Percentiles rank a stretch among this genome's conserved stretches.
These are phyloP conservation scores for Multifurca ochricompacta DNA, from an alignment of 768 basidiomycete species.

Conservation along the genomic window DNA sequence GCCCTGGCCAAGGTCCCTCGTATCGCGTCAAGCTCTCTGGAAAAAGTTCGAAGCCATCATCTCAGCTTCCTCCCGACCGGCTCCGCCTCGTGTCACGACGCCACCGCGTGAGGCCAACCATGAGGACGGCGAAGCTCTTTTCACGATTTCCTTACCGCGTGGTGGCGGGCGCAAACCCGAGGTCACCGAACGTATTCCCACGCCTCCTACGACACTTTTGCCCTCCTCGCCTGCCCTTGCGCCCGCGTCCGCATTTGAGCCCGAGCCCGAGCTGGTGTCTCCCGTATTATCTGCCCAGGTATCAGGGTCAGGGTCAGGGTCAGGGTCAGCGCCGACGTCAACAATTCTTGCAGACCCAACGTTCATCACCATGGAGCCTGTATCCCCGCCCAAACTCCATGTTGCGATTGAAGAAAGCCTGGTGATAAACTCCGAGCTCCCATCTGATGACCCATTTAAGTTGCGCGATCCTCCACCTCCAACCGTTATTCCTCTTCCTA, in stretches of 20 bases:
- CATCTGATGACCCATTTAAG: slow-evolving; percentile 49
- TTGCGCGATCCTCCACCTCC: slow-evolving; percentile 44
- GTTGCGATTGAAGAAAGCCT: slow-evolving; percentile 19
- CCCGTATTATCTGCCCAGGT: background rate
- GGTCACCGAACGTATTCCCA: slow-evolving; percentile 1
- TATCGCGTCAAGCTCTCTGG: slow-evolving; percentile 63
- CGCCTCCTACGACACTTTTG: background rate
- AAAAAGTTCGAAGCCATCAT: slow-evolving; percentile 30
- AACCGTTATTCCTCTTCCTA: slow-evolving; percentile 29
- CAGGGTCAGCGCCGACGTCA: background rate
- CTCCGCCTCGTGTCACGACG: slow-evolving; percentile 2
- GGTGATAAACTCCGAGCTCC: slow-evolving; percentile 31
- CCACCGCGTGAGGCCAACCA: background rate
- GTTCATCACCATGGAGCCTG: background rate
- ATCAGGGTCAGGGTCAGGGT: too few relatives aligned
- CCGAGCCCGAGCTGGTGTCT: background rate
- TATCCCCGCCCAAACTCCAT: slow-evolving; percentile 5
- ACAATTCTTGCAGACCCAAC: background rate
- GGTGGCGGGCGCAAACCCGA: background rate
- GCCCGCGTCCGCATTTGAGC: background rate
- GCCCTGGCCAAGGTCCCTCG: slow-evolving; percentile 45
- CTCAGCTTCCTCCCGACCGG: slow-evolving; percentile 22
- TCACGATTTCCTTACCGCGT: slow-evolving; percentile 7
- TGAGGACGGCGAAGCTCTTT: slow-evolving; percentile 4
- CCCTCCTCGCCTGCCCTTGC: slow-evolving; percentile 1